A percentile compares a stretch with the other conserved stretches of the same genome.
Evolutionary conservation across 352 stramenopile species (phyloP).

Genomic region (Aphanomyces euteiches): DNA sequence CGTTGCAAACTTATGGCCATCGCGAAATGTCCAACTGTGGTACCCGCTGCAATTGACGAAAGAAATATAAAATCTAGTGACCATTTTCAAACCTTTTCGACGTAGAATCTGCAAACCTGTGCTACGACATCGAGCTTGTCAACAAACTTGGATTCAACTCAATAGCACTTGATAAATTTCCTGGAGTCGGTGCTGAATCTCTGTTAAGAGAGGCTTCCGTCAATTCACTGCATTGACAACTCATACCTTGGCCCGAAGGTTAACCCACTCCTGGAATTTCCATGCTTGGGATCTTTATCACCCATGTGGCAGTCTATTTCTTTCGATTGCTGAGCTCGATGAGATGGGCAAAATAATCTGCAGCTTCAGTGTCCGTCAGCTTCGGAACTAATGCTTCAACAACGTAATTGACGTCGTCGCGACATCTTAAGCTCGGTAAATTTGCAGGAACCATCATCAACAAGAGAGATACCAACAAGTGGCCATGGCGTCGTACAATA

Average conservation of each 20-base stretch:
- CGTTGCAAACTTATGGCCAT: no score
- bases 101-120: not conserved
- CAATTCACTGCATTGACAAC: not conserved
- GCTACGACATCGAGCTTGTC: not conserved
- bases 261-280: not conserved
- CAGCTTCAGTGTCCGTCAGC: constrained; percentile 41
- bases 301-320: no score
- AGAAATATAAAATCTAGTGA: constrained; percentile 17
- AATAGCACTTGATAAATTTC: constrained; percentile 64
- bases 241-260: constrained; percentile 1
- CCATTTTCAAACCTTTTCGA: not conserved
- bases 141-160: constrained; percentile 31
- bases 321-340: no score
- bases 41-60: constrained; percentile 33
- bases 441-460: constrained; percentile 72
- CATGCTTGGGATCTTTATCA: no score
- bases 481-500: constrained; percentile 65
- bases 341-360: no score
- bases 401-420: constrained; percentile 84
- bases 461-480: constrained; percentile 77
- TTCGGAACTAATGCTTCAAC: constrained; percentile 69
- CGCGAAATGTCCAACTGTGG: no score
- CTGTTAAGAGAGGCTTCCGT: not conserved
- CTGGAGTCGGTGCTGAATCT: constrained; percentile 54
- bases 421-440: constrained; percentile 70